Evolutionary conservation across 441 rosid species (phyloP).

Genomic region (Populus hybrid): DNA sequence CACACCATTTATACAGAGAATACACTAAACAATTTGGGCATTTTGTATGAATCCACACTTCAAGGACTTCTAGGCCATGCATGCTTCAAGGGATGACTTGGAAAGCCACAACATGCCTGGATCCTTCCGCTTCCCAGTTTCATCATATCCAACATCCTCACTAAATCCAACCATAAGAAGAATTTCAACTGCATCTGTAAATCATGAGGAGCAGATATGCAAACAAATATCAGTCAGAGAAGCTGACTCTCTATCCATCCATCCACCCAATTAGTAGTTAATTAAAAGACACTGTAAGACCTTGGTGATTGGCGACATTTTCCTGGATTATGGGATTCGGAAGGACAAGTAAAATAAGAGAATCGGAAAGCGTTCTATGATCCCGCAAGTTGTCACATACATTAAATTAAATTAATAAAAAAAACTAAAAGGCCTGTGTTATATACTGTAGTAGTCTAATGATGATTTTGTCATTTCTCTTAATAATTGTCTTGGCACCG

Average conservation of each 20-base stretch:
- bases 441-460: too few species aligned
- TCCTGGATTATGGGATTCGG: conserved; percentile 64
- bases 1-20: not conserved
- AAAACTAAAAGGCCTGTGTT: too few species aligned
- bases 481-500: too few species aligned
- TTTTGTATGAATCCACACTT: too few species aligned
- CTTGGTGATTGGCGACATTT: conserved; percentile 56
- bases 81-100: conserved; percentile 67
- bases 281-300: conserved; percentile 23
- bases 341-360: too few species aligned
- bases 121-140: conserved; percentile 70
- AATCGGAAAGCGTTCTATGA: too few species aligned
- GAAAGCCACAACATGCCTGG: conserved; percentile 94
- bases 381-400: too few species aligned
- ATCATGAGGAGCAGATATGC: conserved; percentile 1
- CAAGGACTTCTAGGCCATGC: conserved; percentile 31
- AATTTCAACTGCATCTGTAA: conserved; percentile 79
- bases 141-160: conserved; percentile 54
- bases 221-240: not conserved
- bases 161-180: conserved; percentile 68
- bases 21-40: too few species aligned
- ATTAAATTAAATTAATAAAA: too few species aligned
- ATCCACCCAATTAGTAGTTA: not conserved
- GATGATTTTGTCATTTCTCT: too few species aligned
- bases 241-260: not conserved